Evolutionary conservation across 768 basidiomycete species (phyloP), one percentile per base, ranked within the genome.

Genomic region (Crassisporium funariophilum): DNA sequence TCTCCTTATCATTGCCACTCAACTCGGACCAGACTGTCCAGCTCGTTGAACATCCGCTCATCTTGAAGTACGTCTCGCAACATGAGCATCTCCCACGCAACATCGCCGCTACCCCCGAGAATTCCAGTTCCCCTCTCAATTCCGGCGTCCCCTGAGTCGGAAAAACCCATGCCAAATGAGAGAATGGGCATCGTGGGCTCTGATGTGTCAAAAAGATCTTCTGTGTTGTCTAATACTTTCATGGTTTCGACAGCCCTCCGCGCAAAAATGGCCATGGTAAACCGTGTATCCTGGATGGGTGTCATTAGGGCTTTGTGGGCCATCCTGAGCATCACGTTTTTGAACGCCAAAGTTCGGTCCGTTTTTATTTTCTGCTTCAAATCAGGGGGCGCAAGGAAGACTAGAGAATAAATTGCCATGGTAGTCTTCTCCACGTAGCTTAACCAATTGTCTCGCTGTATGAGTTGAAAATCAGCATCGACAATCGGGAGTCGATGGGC

Each of bases 141-240:
- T 8, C 72, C 72, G 13, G 65, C 77, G 55, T 90, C 86, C 6
- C 80, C 82, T 34, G 79, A 75, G 60, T 91, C 91, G 1, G 85
- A 81, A 57, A 86, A 91, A 11, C 88, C 90, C 78, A 92, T 87
- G n/a, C 89, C 90, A 61, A 91, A 92, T 4, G 86, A 74, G 41
- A 92, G 74, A 3, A 80, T 78, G 4, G 88, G 77, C 39, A 72
- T 72, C 13, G 75, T 69, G 15, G 81, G 65, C 52, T 84, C 81
- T 2, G 83, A 73, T 4, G 76, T 79, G 58, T 90, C 89, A 53
- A 89, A 87, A 27, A 79, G 73, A 60, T 92, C 90, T 54, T 81
- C 79, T 8, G 74, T 83, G 52, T 84, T 86, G 61, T 93, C 90
- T 45, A 93, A 68, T 25, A 89, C 67, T 63, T 89, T 90, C 76